Conservation (phyloP, 805 yeast genomes). For the Cyberlindnera saturnus region DNA sequence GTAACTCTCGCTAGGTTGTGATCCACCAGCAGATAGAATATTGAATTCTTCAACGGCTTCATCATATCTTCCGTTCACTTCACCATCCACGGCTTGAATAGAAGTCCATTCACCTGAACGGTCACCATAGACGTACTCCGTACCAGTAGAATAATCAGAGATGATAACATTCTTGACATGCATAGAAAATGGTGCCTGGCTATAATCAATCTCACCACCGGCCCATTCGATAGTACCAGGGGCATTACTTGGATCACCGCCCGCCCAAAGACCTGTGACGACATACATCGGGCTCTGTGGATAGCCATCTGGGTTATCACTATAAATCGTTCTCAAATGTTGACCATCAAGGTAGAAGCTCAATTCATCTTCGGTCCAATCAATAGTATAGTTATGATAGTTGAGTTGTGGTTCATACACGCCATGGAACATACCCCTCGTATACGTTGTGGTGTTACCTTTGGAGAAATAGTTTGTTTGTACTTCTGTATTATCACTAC, state of each 20-base stretch:
- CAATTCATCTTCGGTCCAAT: conserved; percentile 66
- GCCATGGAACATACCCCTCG: conserved; percentile 69
- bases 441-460: conserved; percentile 71
- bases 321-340: conserved; percentile 55
- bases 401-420: conserved; percentile 50
- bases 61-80: conserved; percentile 51
- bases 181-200: conserved; percentile 65
- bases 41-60: conserved; percentile 40
- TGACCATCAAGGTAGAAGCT: conserved; percentile 72
- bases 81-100: conserved; percentile 50
- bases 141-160: conserved; percentile 66
- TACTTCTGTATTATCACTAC: conserved; percentile 68
- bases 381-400: conserved; percentile 75
- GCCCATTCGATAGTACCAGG: conserved; percentile 79
- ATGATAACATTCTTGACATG: conserved; percentile 51
- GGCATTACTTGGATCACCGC: conserved; percentile 63
- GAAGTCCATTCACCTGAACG: conserved; percentile 54
- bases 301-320: conserved; percentile 57
- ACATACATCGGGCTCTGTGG: conserved; percentile 90
- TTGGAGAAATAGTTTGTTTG: conserved; percentile 79
- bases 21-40: conserved; percentile 28
- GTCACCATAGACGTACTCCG: conserved; percentile 49
- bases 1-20: neutral
- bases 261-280: conserved; percentile 72
- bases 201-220: conserved; percentile 65